These are phyloP conservation scores for Metschnikowia gelsemii DNA, from an alignment of 805 yeast species.

Conservation along the genomic window DNA sequence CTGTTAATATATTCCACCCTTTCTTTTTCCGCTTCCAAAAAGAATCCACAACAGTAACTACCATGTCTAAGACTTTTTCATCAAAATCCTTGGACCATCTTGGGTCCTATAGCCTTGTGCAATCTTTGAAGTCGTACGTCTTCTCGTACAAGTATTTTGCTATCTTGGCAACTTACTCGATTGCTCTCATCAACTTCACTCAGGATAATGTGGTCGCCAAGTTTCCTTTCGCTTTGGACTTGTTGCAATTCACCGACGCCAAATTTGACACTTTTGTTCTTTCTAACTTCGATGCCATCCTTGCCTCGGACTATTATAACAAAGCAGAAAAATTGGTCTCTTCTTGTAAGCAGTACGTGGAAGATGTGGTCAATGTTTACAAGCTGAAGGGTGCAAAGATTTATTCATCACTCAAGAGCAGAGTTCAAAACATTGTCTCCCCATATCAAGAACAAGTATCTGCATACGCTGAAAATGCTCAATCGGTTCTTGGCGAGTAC, in stretches of 20 bases:
- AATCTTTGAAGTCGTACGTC: conserved; percentile 22
- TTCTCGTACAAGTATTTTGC: conserved; percentile 29
- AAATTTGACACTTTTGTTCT: conserved; percentile 27
- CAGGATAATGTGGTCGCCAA: conserved; percentile 25
- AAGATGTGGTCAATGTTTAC: conserved; percentile 9
- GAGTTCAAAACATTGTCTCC: conserved; percentile 9
- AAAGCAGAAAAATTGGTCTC: conserved; percentile 10
- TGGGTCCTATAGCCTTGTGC: conserved; percentile 31
- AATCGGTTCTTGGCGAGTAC: conserved; percentile 10
- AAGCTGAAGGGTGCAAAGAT: conserved; percentile 11
- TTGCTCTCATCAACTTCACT: conserved; percentile 23
- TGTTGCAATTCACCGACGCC: conserved; percentile 24
- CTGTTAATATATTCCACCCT: conserved; percentile 1
- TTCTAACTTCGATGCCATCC: conserved; percentile 23
- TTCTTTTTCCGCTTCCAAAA: conserved; percentile 4
- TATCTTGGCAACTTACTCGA: conserved; percentile 25
- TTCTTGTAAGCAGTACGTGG: conserved; percentile 12
- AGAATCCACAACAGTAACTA: conserved; percentile 1
- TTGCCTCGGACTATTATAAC: conserved; percentile 15
- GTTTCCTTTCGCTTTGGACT: conserved; percentile 21
- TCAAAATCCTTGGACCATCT: conserved; percentile 37
- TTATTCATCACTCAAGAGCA: conserved; percentile 8
- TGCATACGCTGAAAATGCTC: conserved; percentile 13
- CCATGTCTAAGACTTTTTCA: conserved; percentile 27
- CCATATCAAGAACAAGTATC: conserved; percentile 14